A percentile compares a stretch with the other conserved stretches of the same genome.
These are phyloP conservation scores for Paracamarosporium sp. DNA, from an alignment of 2,329 filamentous ascomycete species.

Conservation along the genomic window DNA sequence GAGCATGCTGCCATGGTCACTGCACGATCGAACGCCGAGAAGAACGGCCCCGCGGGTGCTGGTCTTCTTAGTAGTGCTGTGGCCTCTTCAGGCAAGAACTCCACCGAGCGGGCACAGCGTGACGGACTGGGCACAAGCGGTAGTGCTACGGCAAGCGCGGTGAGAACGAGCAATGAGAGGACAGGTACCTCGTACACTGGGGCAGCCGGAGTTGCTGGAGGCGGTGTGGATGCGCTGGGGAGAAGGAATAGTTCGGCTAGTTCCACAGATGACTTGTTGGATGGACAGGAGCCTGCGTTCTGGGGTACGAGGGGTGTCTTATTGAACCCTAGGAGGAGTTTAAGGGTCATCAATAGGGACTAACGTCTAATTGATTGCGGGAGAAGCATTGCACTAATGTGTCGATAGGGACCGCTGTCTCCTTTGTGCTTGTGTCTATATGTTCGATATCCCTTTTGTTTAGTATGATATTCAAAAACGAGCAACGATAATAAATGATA, in stretches of 20 bases:
- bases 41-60: constrained; percentile 42
- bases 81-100: constrained; percentile 28
- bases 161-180: constrained; percentile 16
- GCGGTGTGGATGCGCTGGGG: constrained; percentile 29
- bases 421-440: too few relatives aligned
- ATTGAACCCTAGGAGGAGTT: constrained; percentile 70
- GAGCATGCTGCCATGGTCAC: constrained; percentile 71
- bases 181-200: constrained; percentile 14
- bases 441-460: too few relatives aligned
- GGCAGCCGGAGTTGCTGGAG: constrained; percentile 26
- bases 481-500: too few relatives aligned
- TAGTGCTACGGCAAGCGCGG: constrained; percentile 8
- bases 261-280: constrained; percentile 64
- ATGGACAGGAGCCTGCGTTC: constrained; percentile 72
- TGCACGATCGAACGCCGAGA: constrained; percentile 58
- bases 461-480: too few relatives aligned
- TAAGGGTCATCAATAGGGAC: constrained; percentile 65
- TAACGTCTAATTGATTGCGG: too few relatives aligned
- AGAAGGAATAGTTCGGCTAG: constrained; percentile 54
- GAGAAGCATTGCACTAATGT: too few relatives aligned
- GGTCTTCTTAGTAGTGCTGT: constrained; percentile 24
- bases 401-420: too few relatives aligned
- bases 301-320: constrained; percentile 66
- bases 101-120: constrained; percentile 27
- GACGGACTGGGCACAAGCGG: constrained; percentile 19